Base-by-base conservation (phyloP, 108 stramenopile species). In the Fistulifera solaris region DNA sequence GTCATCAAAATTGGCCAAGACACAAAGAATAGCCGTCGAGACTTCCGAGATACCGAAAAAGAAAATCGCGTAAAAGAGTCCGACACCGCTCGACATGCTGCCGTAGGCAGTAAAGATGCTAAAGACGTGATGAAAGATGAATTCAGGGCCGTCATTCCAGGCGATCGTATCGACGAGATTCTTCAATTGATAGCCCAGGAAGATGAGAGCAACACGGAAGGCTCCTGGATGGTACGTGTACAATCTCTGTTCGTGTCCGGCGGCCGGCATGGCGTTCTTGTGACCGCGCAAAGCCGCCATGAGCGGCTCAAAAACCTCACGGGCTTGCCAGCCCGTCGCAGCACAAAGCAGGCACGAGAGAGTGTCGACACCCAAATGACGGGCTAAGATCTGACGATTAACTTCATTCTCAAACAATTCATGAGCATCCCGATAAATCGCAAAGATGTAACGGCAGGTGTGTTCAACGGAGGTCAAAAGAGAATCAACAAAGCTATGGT, bases 1-100 rank as follows among this genome's bases (percentile, higher is more conserved):
- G 17, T 77, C 78, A 56, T 93, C 91, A 66, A 93, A 93, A 49
- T 87, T 87, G 23, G 91, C 85, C 45, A 93, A 58, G 2, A 93
- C 23, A 45, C 80, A 80, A 0, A 93, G 68, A 16, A 88, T 74
- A 25, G 61, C 72, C 0, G 91, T 93, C 40, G 75, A 77, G 7
- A 88, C 54, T 67, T 93, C 91, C 21, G 73, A 78, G 27, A 86
- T 40, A 15, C 91, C 91, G 64, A 93, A 75, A 59, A 77, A 93
- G 65, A 89, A 93, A 6, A 79, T 46, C 1, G 70, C 73, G 56
- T 93, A 93, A 51, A 72, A 72, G 61, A 80, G 79, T 40, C 60
- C 59, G 22, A 69, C 61, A n/a, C 78, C 77, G 21, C 80, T 83
- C 47, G 54, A 69, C 62, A 93, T 52, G 13, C 66, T 78, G 14